Conservation (phyloP, 169 alveolate species). For the Cryptosporidium ubiquitum region DNA sequence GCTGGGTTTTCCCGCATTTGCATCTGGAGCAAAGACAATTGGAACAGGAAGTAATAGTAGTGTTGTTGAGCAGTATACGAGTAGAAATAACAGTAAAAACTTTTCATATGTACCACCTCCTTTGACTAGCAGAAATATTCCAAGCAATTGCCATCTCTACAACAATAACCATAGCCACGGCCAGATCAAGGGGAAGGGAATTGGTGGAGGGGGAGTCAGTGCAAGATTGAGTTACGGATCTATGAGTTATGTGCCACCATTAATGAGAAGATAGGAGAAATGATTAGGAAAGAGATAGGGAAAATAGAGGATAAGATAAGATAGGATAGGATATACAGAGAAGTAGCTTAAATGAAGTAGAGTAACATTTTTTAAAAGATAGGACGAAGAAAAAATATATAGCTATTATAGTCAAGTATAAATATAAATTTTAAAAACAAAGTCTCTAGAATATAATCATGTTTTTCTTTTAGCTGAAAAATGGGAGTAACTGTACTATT, state of each 20-base stretch:
- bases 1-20: neutral
- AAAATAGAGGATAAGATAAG: no score
- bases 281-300: no score
- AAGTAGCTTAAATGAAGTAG: neutral
- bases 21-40: neutral
- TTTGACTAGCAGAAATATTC: neutral
- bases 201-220: neutral
- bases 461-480: neutral
- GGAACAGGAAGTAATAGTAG: neutral
- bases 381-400: no score
- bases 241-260: slow-evolving; percentile 44
- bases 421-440: no score
- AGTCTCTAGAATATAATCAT: neutral
- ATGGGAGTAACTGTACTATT: slow-evolving; percentile 21
- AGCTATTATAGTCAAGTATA: no score
- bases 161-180: no score
- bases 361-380: no score
- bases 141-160: no score
- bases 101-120: slow-evolving; percentile 27
- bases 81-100: neutral
- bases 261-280: neutral
- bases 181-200: no score
- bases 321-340: no score
- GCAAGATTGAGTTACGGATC: neutral
- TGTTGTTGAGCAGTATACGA: no score